These are phyloP conservation scores for Polyplosphaeria fusca DNA, from an alignment of 495 filamentous ascomycete genomes.

Conservation along the genomic window DNA sequence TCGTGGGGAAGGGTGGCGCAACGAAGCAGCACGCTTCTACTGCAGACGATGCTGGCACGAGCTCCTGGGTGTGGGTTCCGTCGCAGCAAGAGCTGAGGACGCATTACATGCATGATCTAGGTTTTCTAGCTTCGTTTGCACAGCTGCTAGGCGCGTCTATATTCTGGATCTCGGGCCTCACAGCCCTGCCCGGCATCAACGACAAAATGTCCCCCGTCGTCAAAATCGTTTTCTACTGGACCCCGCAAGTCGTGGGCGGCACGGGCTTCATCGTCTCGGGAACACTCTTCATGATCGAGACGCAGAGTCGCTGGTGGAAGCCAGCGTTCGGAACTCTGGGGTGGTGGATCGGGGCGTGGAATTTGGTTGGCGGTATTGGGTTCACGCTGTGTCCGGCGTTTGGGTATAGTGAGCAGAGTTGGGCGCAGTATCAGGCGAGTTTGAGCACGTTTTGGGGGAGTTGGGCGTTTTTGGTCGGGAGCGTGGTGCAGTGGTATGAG, in stretches of 20 bases:
- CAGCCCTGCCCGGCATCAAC: constrained; percentile 58
- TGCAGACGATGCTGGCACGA: not conserved
- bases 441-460: constrained; percentile 66
- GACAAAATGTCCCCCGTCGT: constrained; percentile 46
- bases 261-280: constrained; percentile 59
- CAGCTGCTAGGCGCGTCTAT: constrained; percentile 64
- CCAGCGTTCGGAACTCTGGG: constrained; percentile 59
- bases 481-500: constrained; percentile 64
- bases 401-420: constrained; percentile 49
- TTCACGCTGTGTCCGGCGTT: constrained; percentile 67
- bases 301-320: constrained; percentile 62
- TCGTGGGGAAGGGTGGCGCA: constrained; percentile 44
- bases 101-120: constrained; percentile 66
- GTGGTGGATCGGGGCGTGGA: constrained; percentile 60
- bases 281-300: constrained; percentile 66
- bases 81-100: constrained; percentile 53
- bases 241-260: constrained; percentile 66
- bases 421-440: constrained; percentile 54
- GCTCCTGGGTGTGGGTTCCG: constrained; percentile 60
- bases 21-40: no score
- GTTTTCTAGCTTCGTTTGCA: constrained; percentile 61
- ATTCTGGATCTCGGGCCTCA: constrained; percentile 68
- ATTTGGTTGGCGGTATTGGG: constrained; percentile 60
- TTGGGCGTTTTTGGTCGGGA: constrained; percentile 68
- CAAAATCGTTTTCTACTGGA: constrained; percentile 62